Evolutionary conservation across 1,139 yeast species (phyloP), one percentile per base, ranked within the genome.

Genomic region (Meyerozyma guilliermondii): DNA sequence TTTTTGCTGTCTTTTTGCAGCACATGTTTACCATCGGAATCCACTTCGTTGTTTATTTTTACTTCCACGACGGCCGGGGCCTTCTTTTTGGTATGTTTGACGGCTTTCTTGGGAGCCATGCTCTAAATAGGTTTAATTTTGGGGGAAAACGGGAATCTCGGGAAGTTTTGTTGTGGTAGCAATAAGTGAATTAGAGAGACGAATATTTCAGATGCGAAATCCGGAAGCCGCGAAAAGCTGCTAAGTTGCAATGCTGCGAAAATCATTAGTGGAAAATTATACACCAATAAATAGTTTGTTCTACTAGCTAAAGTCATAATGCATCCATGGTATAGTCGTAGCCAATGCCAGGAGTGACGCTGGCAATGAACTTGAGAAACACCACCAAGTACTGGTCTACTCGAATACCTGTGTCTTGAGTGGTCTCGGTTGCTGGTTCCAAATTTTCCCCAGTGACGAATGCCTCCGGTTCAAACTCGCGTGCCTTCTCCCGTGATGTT

Each of bases 301-400:
- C 7, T 6, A n/a, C 30, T 27, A n/a, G 27, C 18, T 26, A 10
- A 41, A 33, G 46, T 61, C 61, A 82, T 56, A 83, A 71, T 4
- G 88, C 92, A 60, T 88, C 91, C 96, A 91, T 92, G 33, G 98
- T 91, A 60, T 89, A 89, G 57, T 92, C 98, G 62, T 91, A 94
- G 63, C 91, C 96, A 44, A 92, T 89, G 10, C 97, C 96, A 0
- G 99, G 99, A 2, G 96, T 91, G 11, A 94, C 98, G 66, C 97
- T 87, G 11, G 98, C 87, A 44, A 92, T 91, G 56, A 92, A 92
- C 63, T 94, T 94, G 55, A 92, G 74, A 59, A 92, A 92, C 10
- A 91, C 84, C 34, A 92, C 75, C 53, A 92, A 68, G 59, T 92
- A 92, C 57, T 89, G 97, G 60, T 92, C 98, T 1, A 85, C 97